phyloP scores from a whole-genome alignment of 2,329 filamentous ascomycete genomes.

The Penicillium hesseltinei region DNA sequence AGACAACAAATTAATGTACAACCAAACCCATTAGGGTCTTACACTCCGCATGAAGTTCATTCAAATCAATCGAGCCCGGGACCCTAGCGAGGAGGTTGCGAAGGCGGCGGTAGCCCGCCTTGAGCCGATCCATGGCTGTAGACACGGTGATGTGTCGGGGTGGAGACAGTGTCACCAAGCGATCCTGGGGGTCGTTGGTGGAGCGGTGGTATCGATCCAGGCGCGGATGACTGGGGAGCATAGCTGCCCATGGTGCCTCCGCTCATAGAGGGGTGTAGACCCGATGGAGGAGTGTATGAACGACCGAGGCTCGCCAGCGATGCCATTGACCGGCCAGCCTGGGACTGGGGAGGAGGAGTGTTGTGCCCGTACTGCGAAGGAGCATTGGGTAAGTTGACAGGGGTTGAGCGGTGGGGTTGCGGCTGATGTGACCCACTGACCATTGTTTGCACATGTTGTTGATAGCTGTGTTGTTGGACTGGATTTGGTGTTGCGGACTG shows the following conservation, averaged over 20 bases:
- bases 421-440: conserved; percentile 38
- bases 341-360: conserved; percentile 35
- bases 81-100: conserved; percentile 26
- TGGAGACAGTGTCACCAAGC: conserved; percentile 23
- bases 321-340: conserved; percentile 28
- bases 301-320: conserved; percentile 32
- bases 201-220: conserved; percentile 26
- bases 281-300: conserved; percentile 42
- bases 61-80: neutral
- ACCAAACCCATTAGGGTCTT: neutral
- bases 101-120: conserved; percentile 29
- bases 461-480: conserved; percentile 31
- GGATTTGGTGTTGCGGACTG: conserved; percentile 26
- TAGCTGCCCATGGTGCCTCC: conserved; percentile 31
- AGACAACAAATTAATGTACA: conserved; percentile 3
- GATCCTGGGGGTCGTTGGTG: conserved; percentile 30
- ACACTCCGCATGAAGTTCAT: neutral
- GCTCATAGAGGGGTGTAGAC: conserved; percentile 29
- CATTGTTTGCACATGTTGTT: conserved; percentile 41
- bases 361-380: conserved; percentile 32
- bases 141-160: conserved; percentile 36
- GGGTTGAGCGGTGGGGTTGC: conserved; percentile 32
- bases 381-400: conserved; percentile 30
- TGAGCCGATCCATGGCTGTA: conserved; percentile 39
- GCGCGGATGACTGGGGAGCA: conserved; percentile 24